Evolutionary conservation across 352 stramenopile genomes (phyloP), one percentile per base, ranked within the genome.

Genomic region (Thalassiosira sp.): DNA sequence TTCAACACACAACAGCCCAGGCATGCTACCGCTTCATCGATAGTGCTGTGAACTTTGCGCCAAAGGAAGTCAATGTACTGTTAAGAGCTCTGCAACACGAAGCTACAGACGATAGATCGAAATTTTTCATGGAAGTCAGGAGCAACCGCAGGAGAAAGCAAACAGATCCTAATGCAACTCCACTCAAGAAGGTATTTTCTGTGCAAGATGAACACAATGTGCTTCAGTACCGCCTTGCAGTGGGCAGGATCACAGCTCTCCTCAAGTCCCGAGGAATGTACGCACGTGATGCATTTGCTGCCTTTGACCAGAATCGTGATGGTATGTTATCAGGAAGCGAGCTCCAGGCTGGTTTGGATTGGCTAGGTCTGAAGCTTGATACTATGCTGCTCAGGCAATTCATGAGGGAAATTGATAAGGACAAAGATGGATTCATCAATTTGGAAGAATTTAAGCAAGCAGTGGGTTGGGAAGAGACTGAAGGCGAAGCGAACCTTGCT

Each of bases 21-120:
- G 85, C 91, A 59, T 98, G 95, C 75, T 96, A 97, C 68, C 94
- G 96, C 5, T 99, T 98, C 83, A 97, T 99, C 82, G 98, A 99
- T 87, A 98, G 96, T 82, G 94, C 98, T 68, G 97, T 98, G 71
- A 98, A 98, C 68, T 99, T 98, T 87, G 94, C 95, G 59, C 94
- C 95, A 7, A 71, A 89, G 3, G 95, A 99, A 73, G 76, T 99
- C 0, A 95, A 95, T 67, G 69, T 97, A 42, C 82, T 99, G 11
- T 75, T 98, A 20, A 80, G 90, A 76, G 84, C 90, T 33, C 74
- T 96, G 37, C 88, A 95, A 76, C 83, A 91, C 18, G 93, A 95
- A 74, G 58, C 80, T 22, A 65, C 82, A 31, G 90, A 94, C 70
- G 84, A 94, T 37, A 80, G 89, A 43, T 89, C 85, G 37, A 92